A percentile compares a stretch with the other conserved stretches of the same genome.
Evolutionary conservation across 768 basidiomycete genomes (phyloP).

Genomic region (Termitomyces sp.): DNA sequence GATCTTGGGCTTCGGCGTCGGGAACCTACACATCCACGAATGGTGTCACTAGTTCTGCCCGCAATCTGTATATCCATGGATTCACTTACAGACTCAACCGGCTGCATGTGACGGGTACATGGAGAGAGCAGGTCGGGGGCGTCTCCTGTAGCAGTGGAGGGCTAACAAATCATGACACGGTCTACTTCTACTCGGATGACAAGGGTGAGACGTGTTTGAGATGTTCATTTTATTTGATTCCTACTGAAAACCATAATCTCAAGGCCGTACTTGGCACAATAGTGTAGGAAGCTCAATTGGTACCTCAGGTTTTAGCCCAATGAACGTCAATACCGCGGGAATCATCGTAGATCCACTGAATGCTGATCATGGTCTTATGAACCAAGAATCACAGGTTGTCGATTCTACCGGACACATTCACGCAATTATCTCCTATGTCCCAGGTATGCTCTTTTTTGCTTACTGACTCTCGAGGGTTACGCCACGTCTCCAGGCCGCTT

Average conservation of each 20-base stretch:
- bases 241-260: background rate
- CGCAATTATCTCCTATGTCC: slow-evolving; percentile 42
- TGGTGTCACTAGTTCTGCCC: slow-evolving; percentile 31
- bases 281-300: slow-evolving; percentile 31
- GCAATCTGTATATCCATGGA: slow-evolving; percentile 44
- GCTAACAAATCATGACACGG: slow-evolving; percentile 43
- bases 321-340: slow-evolving; percentile 37
- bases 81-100: slow-evolving; percentile 33
- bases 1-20: slow-evolving; percentile 39
- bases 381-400: slow-evolving; percentile 43
- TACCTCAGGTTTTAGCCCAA: slow-evolving; percentile 33
- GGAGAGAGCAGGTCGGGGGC: slow-evolving; percentile 38
- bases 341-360: slow-evolving; percentile 38
- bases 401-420: slow-evolving; percentile 40
- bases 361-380: slow-evolving; percentile 46
- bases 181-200: slow-evolving; percentile 41
- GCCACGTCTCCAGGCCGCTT: slow-evolving; percentile 29
- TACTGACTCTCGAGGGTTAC: background rate
- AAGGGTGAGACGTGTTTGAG: slow-evolving; percentile 22
- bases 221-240: background rate
- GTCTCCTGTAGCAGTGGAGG: slow-evolving; percentile 37
- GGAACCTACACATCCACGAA: slow-evolving; percentile 38
- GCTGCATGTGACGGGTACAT: slow-evolving; percentile 39
- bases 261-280: slow-evolving; percentile 41
- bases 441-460: slow-evolving; percentile 22